Percentiles rank a stretch among this genome's conserved stretches.
Conservation (phyloP, 2,329 filamentous ascomycete species). For the Aspergillus arachidicola region DNA sequence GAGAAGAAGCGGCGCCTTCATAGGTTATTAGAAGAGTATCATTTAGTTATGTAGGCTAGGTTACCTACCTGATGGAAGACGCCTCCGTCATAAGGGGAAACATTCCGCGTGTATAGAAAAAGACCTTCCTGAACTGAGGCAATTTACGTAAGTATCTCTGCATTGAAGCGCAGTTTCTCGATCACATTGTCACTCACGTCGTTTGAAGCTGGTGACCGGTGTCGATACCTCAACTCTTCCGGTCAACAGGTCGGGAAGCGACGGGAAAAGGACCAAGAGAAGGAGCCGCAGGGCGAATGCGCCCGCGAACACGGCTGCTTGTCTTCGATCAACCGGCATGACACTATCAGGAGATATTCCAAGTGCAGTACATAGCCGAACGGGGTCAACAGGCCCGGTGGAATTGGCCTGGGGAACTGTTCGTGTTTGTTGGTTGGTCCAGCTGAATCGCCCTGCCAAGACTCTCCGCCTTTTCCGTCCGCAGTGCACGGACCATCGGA, state of each 20-base stretch:
- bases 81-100: constrained; percentile 95
- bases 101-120: constrained; percentile 93
- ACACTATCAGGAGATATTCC: constrained; percentile 12
- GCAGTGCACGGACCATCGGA: constrained; percentile 35
- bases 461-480: constrained; percentile 27
- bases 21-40: neutral
- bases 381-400: neutral
- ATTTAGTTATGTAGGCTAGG: neutral
- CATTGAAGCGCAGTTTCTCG: neutral
- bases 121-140: constrained; percentile 85
- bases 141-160: constrained; percentile 4
- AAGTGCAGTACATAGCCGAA: constrained; percentile 10
- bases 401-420: constrained; percentile 1
- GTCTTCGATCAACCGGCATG: constrained; percentile 61
- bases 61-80: constrained; percentile 67
- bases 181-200: constrained; percentile 64
- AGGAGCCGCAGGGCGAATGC: constrained; percentile 78
- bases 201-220: constrained; percentile 96
- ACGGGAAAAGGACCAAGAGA: constrained; percentile 79
- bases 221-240: constrained; percentile 95
- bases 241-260: constrained; percentile 80
- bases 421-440: constrained; percentile 4
- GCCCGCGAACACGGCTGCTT: constrained; percentile 69
- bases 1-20: constrained; percentile 80
- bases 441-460: constrained; percentile 26